Evolutionary conservation across 257 asterid species (phyloP), one percentile per base, ranked within the genome.

Genomic region (Plantago ovata): DNA sequence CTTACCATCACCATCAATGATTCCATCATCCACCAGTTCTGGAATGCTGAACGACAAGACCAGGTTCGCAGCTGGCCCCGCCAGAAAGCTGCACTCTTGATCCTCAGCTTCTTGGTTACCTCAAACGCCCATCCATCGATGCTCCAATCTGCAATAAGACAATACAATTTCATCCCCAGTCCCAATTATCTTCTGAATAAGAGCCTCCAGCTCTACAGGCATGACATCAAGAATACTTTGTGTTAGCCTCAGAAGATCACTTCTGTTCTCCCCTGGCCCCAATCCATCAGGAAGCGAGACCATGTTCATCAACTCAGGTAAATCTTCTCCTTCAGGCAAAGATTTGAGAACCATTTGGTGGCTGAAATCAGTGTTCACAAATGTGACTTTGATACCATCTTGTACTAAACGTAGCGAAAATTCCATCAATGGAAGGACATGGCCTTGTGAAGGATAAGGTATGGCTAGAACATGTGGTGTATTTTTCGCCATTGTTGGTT

Each of bases 361-460:
- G 58, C 47, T 69, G 56, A 74, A 73, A 42, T 65, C 85, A 13
- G 77, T 64, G 66, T 78, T 78, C 1, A 81, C 80, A 52, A 84
- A 69, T 10, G 86, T 84, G 64, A 78, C 77, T 56, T 48, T 67
- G 70, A 76, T 11, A 4, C 80, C 80, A 7, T 67, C 60, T 21
- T 67, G 53, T 20, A 64, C 81, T 58, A 80, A 62, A 57, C 73
- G 52, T 4, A 64, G 64, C 7, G 77, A 65, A 7, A 76, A 55
- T 44, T 83, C 85, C 78, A 80, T 71, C 21, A 75, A 9, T 3
- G 87, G 81, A 48, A 80, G 70, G 10, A 83, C 84, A 74, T 77
- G 91, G 20, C 87, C 86, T 65, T 80, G 92, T 55, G 83, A 85
- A 44, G 92, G 87, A 62, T 60, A 78, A 21, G 93, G 82, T 6